Percentiles rank a stretch among this genome's conserved stretches.
phyloP scores from a whole-genome alignment of 179 eudicot species.

The Spinacia oleracea region DNA sequence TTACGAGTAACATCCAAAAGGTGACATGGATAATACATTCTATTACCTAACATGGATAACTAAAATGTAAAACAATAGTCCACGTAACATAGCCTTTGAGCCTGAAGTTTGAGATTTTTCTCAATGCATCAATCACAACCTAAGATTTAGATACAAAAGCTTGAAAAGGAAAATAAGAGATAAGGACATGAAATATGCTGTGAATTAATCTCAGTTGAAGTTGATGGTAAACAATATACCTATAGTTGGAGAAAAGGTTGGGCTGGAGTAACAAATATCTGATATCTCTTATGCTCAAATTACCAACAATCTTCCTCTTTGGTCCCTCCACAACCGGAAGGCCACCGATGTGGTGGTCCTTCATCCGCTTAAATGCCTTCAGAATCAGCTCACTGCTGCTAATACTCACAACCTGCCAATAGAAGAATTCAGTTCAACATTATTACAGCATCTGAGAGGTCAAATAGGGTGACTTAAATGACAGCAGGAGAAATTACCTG shows the following conservation, averaged over 20 bases:
- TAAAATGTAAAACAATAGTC: not conserved
- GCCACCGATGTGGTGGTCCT: constrained; percentile 83
- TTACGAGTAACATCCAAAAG: not conserved
- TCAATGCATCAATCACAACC: not conserved
- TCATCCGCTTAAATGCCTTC: constrained; percentile 93
- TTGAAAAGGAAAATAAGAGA: not conserved
- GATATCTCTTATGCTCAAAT: constrained; percentile 86
- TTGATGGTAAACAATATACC: constrained; percentile 33
- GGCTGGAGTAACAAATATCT: constrained; percentile 74
- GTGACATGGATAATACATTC: constrained; percentile 5
- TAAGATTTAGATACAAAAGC: not conserved
- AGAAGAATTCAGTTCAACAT: not conserved
- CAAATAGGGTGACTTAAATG: not conserved
- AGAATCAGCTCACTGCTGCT: constrained; percentile 61
- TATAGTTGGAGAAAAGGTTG: constrained; percentile 69
- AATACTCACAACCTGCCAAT: constrained; percentile 64
- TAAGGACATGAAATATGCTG: not conserved
- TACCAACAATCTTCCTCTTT: constrained; percentile 71
- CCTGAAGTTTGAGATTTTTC: too few relatives aligned
- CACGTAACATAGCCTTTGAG: not conserved
- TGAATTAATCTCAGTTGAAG: not conserved
- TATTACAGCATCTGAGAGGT: not conserved
- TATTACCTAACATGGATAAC: constrained; percentile 33
- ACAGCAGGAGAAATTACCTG: constrained; percentile 46
- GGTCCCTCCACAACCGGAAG: constrained; percentile 88